Conservation (phyloP, 495 filamentous ascomycete genomes). For the Podospora anserina region DNA sequence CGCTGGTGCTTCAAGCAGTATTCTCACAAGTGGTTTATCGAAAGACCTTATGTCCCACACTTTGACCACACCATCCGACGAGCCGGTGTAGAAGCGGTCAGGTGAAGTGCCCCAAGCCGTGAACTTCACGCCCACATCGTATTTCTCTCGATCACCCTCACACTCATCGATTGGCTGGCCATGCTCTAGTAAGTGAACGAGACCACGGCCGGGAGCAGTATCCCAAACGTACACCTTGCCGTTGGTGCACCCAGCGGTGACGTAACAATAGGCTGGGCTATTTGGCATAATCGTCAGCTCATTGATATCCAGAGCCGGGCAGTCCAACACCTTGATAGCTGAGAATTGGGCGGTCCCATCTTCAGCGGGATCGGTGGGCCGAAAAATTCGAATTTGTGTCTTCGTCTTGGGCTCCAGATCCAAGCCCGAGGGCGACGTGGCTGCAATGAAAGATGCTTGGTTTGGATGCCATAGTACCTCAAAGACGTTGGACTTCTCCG, state of each 20-base stretch:
- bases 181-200: slow-evolving; percentile 68
- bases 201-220: slow-evolving; percentile 49
- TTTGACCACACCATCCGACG: slow-evolving; percentile 82
- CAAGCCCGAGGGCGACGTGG: slow-evolving; percentile 54
- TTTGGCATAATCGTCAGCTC: slow-evolving; percentile 63
- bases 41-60: slow-evolving; percentile 69
- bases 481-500: slow-evolving; percentile 68
- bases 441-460: slow-evolving; percentile 55
- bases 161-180: slow-evolving; percentile 63
- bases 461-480: slow-evolving; percentile 75
- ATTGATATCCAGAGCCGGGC: slow-evolving; percentile 81
- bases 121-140: slow-evolving; percentile 80
- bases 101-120: slow-evolving; percentile 69
- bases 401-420: slow-evolving; percentile 40
- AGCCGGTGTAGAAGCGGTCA: slow-evolving; percentile 81
- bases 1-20: slow-evolving; percentile 49
- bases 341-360: slow-evolving; percentile 34
- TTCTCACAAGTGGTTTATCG: slow-evolving; percentile 59
- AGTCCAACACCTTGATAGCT: slow-evolving; percentile 55
- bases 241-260: slow-evolving; percentile 83
- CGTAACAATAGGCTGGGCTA: slow-evolving; percentile 48
- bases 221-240: slow-evolving; percentile 87
- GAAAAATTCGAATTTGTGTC: slow-evolving; percentile 52
- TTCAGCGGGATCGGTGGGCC: slow-evolving; percentile 25
- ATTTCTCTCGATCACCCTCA: slow-evolving; percentile 57